Evolutionary conservation across 805 yeast genomes (phyloP).

Genomic region (Teunomyces funiuensis): DNA sequence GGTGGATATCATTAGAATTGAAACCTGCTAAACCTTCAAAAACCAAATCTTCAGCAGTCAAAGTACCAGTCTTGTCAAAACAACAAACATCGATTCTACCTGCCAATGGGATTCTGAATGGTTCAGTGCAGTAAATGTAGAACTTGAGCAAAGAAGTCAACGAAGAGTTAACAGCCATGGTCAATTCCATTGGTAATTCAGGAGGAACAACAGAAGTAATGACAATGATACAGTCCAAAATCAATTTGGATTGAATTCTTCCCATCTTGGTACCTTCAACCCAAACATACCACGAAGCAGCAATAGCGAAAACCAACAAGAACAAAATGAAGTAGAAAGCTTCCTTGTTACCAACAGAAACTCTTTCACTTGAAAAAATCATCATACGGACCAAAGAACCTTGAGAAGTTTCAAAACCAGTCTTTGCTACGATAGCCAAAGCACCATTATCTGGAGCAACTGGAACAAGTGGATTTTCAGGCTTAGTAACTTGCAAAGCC

Average conservation of each 20-base stretch:
- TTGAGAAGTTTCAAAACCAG: slow-evolving; percentile 98
- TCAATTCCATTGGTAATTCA: slow-evolving; percentile 97
- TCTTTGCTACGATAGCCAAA: slow-evolving; percentile 81
- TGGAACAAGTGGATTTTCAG: slow-evolving; percentile 51
- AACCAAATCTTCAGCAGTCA: slow-evolving; percentile 93
- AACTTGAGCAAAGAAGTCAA: slow-evolving; percentile 82
- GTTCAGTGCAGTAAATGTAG: slow-evolving; percentile 95
- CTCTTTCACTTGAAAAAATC: slow-evolving; percentile 96
- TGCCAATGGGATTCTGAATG: slow-evolving; percentile 95
- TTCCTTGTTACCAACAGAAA: slow-evolving; percentile 93
- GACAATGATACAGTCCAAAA: slow-evolving; percentile 92
- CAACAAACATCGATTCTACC: slow-evolving; percentile 98
- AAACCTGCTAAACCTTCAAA: slow-evolving; percentile 96
- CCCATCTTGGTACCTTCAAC: slow-evolving; percentile 95
- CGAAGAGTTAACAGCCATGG: slow-evolving; percentile 95
- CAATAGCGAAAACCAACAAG: slow-evolving; percentile 84
- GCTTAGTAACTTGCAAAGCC: slow-evolving; percentile 84
- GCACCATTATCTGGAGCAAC: slow-evolving; percentile 91
- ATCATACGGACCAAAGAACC: slow-evolving; percentile 96
- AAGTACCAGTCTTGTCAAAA: slow-evolving; percentile 97
- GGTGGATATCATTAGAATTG: slow-evolving; percentile 49
- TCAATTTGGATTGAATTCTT: slow-evolving; percentile 88
- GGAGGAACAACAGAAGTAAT: slow-evolving; percentile 98
- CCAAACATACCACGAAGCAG: slow-evolving; percentile 98
- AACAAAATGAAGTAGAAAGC: slow-evolving; percentile 90